Evolutionary conservation across 805 yeast genomes (phyloP).

Genomic region (Helenozyma baotianmanensis): DNA sequence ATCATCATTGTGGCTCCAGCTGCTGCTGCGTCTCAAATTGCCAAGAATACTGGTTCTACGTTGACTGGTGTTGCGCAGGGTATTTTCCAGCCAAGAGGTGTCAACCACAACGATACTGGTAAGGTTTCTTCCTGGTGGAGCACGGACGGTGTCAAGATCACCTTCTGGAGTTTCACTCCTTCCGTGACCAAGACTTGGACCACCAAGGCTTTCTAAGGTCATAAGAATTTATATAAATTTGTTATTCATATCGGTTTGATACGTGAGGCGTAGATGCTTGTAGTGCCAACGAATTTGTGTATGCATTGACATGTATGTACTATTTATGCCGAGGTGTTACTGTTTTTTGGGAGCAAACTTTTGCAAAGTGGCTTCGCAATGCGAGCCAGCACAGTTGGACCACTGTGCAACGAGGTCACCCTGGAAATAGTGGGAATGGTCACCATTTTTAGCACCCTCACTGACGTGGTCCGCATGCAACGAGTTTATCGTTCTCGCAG

Average conservation of each 20-base stretch:
- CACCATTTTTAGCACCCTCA: conserved; percentile 22
- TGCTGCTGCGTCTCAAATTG: conserved; percentile 59
- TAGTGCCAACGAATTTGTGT: background rate
- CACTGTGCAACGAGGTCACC: conserved; percentile 71
- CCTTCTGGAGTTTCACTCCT: conserved; percentile 50
- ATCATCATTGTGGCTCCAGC: conserved; percentile 89
- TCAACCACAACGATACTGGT: conserved; percentile 82
- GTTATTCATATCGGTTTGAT: background rate
- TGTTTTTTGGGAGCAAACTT: conserved; percentile 1
- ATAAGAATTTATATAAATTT: conserved; percentile 1
- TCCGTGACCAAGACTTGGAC: conserved; percentile 53
- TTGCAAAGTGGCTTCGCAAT: conserved; percentile 49
- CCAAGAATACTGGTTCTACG: conserved; percentile 31
- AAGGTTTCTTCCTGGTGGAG: conserved; percentile 20
- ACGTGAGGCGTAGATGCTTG: background rate
- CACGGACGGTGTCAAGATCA: conserved; percentile 21
- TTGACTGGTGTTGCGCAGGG: conserved; percentile 49
- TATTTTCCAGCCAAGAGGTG: conserved; percentile 85
- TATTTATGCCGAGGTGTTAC: background rate
- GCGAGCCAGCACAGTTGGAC: conserved; percentile 47
- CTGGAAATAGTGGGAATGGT: conserved; percentile 45
- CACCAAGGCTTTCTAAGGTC: conserved; percentile 41
- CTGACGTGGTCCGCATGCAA: conserved; percentile 16
- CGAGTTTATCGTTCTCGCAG: conserved; percentile 39
- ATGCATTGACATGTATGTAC: background rate